Evolutionary conservation across 495 filamentous ascomycete genomes (phyloP), one percentile per base, ranked within the genome.

Genomic region (Platismatia glauca): DNA sequence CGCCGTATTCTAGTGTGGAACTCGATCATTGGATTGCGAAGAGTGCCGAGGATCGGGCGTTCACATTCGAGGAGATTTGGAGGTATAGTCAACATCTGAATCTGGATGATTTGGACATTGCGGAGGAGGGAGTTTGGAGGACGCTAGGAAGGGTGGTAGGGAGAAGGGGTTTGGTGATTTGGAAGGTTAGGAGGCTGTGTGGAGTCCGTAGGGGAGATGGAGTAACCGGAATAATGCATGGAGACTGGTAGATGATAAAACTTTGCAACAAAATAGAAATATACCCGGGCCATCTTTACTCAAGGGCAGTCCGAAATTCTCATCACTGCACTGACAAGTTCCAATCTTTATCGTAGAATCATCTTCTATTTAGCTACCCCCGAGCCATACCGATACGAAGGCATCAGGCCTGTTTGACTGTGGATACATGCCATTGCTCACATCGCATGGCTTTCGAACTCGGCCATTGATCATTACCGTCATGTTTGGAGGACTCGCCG

Each of bases 41-140:
- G 41, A 33, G 13, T 15, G 50, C 37, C 22, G 48, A 22, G 43
- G 55, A 57, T 35, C 39, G 24, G 24, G 55, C 50, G 2, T 48
- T 68, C 22, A 24, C 48, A 2, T 55, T 68, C 20, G 59, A 67
- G 44, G 59, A 68, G 41, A 75, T 92, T 3, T 95, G 90, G 90
- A 79, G 78, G 27, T 83, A 90, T 62, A 76, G 71, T 39, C 79
- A 80, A 55, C 94, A 98, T 73, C 69, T 97, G 31, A 96, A 91
- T 66, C 77, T 97, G 55, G 94, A 98, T 75, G 94, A 97, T 77
- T 70, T 98, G 65, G 92, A 97, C 74, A 89, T 95, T 70, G 90
- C 73, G 0, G 82, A 86, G 43, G 95, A 97, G 60, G 95, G 94
- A 11, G 72, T 98, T 48, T 77, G 84, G 75, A 70, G 78, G 57